Percentiles rank a stretch among this genome's conserved stretches.
These are phyloP conservation scores for Penicillium paneum DNA, from an alignment of 2,329 filamentous ascomycete species.

Conservation along the genomic window DNA sequence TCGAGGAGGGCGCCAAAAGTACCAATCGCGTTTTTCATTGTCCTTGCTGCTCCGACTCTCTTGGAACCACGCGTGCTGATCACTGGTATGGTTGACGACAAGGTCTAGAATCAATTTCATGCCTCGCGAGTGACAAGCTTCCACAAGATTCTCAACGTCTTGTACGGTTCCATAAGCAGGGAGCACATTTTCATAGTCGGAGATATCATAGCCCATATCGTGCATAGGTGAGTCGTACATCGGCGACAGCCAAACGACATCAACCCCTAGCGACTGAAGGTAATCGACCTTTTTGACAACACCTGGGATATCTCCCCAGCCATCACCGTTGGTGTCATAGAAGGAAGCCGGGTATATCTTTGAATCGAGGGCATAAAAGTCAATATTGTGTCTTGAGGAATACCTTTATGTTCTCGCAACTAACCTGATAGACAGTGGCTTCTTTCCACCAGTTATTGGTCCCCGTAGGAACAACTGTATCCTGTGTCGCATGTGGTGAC, in stretches of 20 bases:
- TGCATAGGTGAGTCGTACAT: slow-evolving; percentile 63
- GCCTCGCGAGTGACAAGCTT: slow-evolving; percentile 54
- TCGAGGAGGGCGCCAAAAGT: slow-evolving; percentile 50
- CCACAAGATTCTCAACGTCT: slow-evolving; percentile 58
- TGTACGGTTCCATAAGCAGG: slow-evolving; percentile 59
- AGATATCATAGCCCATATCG: slow-evolving; percentile 70
- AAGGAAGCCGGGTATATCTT: slow-evolving; percentile 37
- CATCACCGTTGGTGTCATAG: slow-evolving; percentile 57
- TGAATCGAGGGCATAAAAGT: not conserved
- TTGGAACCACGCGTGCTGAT: slow-evolving; percentile 66
- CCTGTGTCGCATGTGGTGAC: slow-evolving; percentile 16
- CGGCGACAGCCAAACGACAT: slow-evolving; percentile 66
- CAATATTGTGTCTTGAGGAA: not conserved
- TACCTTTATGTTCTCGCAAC: not conserved
- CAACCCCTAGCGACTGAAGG: slow-evolving; percentile 58
- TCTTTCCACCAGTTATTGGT: slow-evolving; percentile 38
- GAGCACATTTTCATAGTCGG: slow-evolving; percentile 62
- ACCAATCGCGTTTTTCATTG: slow-evolving; percentile 64
- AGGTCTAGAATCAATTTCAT: slow-evolving; percentile 69
- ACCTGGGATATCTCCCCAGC: slow-evolving; percentile 62
- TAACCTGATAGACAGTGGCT: slow-evolving; percentile 33
- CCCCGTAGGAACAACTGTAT: slow-evolving; percentile 16
- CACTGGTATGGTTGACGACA: slow-evolving; percentile 70
- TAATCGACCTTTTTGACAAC: slow-evolving; percentile 63
- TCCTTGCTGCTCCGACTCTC: slow-evolving; percentile 57